A percentile compares a stretch with the other conserved stretches of the same genome.
Conservation (phyloP, 495 filamentous ascomycete genomes). For the Trichoderma virens region DNA sequence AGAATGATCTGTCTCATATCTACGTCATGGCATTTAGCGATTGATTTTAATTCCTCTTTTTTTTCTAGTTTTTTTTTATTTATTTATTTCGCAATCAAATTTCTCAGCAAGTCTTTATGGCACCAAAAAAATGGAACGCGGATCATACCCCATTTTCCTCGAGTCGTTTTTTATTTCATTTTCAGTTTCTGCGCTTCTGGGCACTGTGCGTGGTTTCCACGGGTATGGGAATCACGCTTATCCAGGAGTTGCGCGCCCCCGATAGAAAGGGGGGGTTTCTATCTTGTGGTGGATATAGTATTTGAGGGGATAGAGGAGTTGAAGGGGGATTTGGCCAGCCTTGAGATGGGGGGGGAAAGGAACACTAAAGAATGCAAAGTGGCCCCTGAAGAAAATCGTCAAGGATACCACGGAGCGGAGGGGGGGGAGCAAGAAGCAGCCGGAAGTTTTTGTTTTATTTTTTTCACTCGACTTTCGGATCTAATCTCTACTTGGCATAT, state of each 20-base stretch:
- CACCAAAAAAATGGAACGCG: slow-evolving; percentile 11
- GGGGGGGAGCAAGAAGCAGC: not conserved
- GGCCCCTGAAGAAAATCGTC: not conserved
- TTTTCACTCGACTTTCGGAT: slow-evolving; percentile 1
- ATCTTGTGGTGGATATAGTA: slow-evolving; percentile 5
- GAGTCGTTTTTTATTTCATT: not conserved
- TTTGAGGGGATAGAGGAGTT: slow-evolving; percentile 6
- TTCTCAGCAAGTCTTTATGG: slow-evolving; percentile 11
- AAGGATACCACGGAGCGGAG: slow-evolving; percentile 6
- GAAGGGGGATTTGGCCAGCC: slow-evolving; percentile 5
- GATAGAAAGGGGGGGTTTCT: not conserved
- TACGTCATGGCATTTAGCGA: slow-evolving; percentile 16
- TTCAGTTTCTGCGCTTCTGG: slow-evolving; percentile 8
- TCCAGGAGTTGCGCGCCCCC: not conserved
- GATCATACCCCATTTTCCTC: slow-evolving; percentile 12
- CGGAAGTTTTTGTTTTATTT: not conserved
- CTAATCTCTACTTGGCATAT: slow-evolving; percentile 7
- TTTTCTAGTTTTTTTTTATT: slow-evolving; percentile 11
- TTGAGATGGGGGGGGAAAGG: not conserved
- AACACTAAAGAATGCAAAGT: not conserved
- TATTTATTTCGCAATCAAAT: slow-evolving; percentile 8
- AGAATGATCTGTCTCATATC: slow-evolving; percentile 12
- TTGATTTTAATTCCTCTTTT: slow-evolving; percentile 12
- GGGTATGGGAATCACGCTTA: slow-evolving; percentile 1
- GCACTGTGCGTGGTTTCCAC: slow-evolving; percentile 15